These are phyloP conservation scores for Xylaria nigripes DNA, from an alignment of 495 filamentous ascomycete species.

Conservation along the genomic window DNA sequence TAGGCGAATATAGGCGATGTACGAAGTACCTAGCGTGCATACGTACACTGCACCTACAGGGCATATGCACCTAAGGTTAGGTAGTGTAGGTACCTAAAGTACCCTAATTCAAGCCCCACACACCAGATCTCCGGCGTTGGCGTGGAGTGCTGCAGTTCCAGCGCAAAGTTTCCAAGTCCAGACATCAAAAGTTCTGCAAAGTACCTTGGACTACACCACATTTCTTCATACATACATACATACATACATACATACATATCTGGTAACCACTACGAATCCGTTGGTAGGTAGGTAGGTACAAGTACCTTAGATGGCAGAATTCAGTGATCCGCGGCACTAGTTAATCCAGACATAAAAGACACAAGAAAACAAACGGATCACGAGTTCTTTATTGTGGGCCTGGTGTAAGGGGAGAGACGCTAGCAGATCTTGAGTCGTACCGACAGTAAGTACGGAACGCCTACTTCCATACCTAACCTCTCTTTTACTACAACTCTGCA, in stretches of 20 bases:
- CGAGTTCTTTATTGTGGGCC: not conserved
- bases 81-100: no score
- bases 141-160: not conserved
- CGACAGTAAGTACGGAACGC: not conserved
- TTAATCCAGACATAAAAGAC: not conserved
- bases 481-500: not conserved
- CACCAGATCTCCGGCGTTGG: no score
- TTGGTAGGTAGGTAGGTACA: not conserved
- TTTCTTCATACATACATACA: not conserved
- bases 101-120: no score
- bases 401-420: not conserved
- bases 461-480: not conserved
- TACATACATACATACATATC: not conserved
- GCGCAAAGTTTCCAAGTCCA: not conserved
- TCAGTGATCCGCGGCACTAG: not conserved
- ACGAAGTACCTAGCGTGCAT: no score
- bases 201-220: no score
- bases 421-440: constrained; percentile 2
- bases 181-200: not conserved
- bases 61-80: no score
- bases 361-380: not conserved
- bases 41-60: no score
- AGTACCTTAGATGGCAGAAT: not conserved
- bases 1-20: no score
- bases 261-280: no score